Base-by-base conservation (phyloP, 75 land plant genomes). In the Azolla pinnata region DNA sequence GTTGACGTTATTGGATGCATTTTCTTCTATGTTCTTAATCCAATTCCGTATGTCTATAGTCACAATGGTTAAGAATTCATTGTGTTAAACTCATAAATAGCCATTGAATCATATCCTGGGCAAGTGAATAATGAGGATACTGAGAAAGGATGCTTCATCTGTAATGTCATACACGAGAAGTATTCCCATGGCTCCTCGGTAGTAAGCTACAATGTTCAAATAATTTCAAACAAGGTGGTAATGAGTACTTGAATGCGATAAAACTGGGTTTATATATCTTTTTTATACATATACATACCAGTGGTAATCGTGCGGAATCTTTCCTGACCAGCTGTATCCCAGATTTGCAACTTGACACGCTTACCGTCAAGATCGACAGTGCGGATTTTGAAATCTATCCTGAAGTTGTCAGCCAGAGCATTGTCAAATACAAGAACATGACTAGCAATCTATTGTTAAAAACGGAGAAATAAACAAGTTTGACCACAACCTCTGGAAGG, bases 1-100 rank as follows among this genome's bases (percentile, higher is more conserved):
- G 69, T 83, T 83, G 20, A 83, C 86, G 62, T 77, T 83, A 61
- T 83, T 84, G 31, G 86, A 76, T 1, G 86, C 86, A 74, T 83
- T 80, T 75, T 83, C 84, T 62, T 83, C 86, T 16, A 83, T 83
- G 62, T 83, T 83, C 56, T 76, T 70, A 57, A 83, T 83, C 86
- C 83, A 83, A 54, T 83, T 83, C 28, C 84, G 75, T 24, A 83
- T 81, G 53, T 81, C 86, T 83, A 12, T 4, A 24, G 23, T 44
- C 2, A 29, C 29, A 3, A 47, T 64, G 19, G 40, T 30, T 14
- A n/a, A 24, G 33, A 64, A 42, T 23, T 18, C n/a, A 46, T 46
- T 17, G 17, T 2, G 14, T 46, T 46, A 2, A 38, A 38, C 14
- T 7, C 16, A 54, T 20, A 25, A 20, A 45, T 4, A 44, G 14